These are phyloP conservation scores for Alternaria burnsii DNA, from an alignment of 2,329 filamentous ascomycete genomes.

Conservation along the genomic window DNA sequence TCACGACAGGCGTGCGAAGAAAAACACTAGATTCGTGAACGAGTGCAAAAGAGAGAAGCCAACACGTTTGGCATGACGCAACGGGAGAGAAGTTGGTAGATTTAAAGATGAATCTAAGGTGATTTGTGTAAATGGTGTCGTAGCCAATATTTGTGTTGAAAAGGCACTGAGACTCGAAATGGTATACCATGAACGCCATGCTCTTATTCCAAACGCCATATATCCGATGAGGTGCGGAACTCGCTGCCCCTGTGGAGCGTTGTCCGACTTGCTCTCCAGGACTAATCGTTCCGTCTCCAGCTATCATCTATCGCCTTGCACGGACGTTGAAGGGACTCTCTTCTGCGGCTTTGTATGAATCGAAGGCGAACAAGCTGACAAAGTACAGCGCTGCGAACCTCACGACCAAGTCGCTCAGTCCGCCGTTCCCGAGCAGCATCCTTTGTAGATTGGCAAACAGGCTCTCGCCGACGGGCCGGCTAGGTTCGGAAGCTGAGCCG, in stretches of 20 bases:
- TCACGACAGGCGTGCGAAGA: too few relatives aligned
- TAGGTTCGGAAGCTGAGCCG: constrained; percentile 43
- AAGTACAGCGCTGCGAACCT: constrained; percentile 59
- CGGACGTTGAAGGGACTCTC: constrained; percentile 55
- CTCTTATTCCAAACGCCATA: constrained; percentile 10
- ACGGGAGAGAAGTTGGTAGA: not conserved
- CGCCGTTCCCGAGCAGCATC: constrained; percentile 42
- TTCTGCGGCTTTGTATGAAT: constrained; percentile 55
- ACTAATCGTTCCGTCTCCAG: not conserved
- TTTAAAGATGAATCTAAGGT: not conserved
- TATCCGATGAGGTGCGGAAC: not conserved
- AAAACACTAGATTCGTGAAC: too few relatives aligned
- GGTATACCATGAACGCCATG: constrained; percentile 14
- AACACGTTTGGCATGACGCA: not conserved
- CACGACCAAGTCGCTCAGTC: constrained; percentile 52
- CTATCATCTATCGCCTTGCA: constrained; percentile 25
- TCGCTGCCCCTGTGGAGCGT: not conserved
- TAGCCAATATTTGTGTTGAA: not conserved
- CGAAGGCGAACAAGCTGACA: constrained; percentile 56
- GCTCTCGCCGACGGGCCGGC: constrained; percentile 33
- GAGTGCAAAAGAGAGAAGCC: too few relatives aligned
- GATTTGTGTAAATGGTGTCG: not conserved
- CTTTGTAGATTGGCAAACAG: constrained; percentile 36
- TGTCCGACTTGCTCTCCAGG: not conserved
- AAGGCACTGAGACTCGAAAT: not conserved